These are phyloP conservation scores for Halenospora varia DNA, from an alignment of 495 filamentous ascomycete genomes.

Conservation along the genomic window DNA sequence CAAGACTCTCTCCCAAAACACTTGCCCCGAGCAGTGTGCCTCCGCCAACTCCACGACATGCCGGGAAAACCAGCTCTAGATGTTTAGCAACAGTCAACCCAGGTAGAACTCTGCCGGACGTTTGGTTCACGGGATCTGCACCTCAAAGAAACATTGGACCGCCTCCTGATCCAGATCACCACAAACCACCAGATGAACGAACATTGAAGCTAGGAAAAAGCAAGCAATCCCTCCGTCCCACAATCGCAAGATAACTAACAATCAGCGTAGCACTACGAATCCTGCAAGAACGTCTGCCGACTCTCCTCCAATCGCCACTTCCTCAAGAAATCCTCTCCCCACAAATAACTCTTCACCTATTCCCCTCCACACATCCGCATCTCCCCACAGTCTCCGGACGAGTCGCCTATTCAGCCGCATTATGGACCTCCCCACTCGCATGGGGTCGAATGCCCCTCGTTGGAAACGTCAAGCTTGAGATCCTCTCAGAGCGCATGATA, in stretches of 20 bases:
- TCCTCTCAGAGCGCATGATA: constrained; percentile 83
- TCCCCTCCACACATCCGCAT: constrained; percentile 93
- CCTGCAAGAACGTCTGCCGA: constrained; percentile 83
- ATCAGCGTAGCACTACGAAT: constrained; percentile 64
- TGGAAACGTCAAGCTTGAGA: constrained; percentile 81
- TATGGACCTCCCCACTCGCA: constrained; percentile 92
- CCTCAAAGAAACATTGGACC: constrained; percentile 6
- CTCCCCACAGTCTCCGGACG: constrained; percentile 87
- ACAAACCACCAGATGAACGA: constrained; percentile 62
- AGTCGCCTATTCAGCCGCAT: constrained; percentile 83
- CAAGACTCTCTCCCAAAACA: constrained; percentile 5
- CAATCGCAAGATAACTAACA: background rate
- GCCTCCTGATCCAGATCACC: constrained; percentile 1
- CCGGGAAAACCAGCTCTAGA: constrained; percentile 8
- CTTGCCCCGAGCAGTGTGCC: constrained; percentile 1
- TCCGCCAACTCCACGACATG: background rate
- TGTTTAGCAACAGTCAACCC: constrained; percentile 20
- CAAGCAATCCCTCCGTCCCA: constrained; percentile 37
- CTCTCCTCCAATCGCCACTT: constrained; percentile 75
- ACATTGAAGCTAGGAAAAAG: constrained; percentile 89
- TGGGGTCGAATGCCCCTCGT: constrained; percentile 91
- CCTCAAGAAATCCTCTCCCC: constrained; percentile 86
- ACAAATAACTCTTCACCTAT: constrained; percentile 87
- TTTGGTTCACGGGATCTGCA: constrained; percentile 25
- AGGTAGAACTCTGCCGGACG: constrained; percentile 16